These are phyloP conservation scores for Pythium chondricola DNA, from an alignment of 352 stramenopile species.

Conservation along the genomic window DNA sequence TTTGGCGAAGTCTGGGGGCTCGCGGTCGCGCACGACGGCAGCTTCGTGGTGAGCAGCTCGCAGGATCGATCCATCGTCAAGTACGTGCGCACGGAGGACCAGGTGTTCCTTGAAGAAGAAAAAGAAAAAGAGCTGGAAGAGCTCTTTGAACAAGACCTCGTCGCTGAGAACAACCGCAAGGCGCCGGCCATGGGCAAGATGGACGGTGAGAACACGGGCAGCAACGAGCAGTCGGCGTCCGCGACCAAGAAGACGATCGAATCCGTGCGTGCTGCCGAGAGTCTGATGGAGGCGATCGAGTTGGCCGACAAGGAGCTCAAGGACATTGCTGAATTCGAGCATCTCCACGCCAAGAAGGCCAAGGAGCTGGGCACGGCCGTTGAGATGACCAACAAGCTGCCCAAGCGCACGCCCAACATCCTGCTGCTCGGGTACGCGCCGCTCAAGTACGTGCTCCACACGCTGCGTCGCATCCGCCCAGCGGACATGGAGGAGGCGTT, in stretches of 20 bases:
- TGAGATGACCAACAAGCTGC: slow-evolving; percentile 41
- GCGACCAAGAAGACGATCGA: slow-evolving; percentile 91
- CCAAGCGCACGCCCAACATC: slow-evolving; percentile 82
- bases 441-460: slow-evolving; percentile 92
- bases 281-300: slow-evolving; percentile 95
- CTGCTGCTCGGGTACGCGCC: slow-evolving; percentile 94
- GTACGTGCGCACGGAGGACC: slow-evolving; percentile 94
- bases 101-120: slow-evolving; percentile 98
- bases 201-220: slow-evolving; percentile 26
- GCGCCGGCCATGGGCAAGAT: slow-evolving; percentile 55
- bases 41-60: slow-evolving; percentile 93
- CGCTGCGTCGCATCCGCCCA: slow-evolving; percentile 88
- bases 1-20: slow-evolving; percentile 87
- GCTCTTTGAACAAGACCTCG: slow-evolving; percentile 93
- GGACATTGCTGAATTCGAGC: slow-evolving; percentile 70
- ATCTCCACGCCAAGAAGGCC: slow-evolving; percentile 51
- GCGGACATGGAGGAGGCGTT: slow-evolving; percentile 97
- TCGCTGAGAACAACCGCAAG: slow-evolving; percentile 65
- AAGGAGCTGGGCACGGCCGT: slow-evolving; percentile 45
- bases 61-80: slow-evolving; percentile 97
- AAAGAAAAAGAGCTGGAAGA: slow-evolving; percentile 93
- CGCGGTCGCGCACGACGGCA: slow-evolving; percentile 88
- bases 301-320: slow-evolving; percentile 89
- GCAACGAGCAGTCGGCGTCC: slow-evolving; percentile 55
- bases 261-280: slow-evolving; percentile 85